A percentile compares a stretch with the other conserved stretches of the same genome.
phyloP scores from a whole-genome alignment of 2,329 filamentous ascomycete genomes.

The Penicillium sp. region DNA sequence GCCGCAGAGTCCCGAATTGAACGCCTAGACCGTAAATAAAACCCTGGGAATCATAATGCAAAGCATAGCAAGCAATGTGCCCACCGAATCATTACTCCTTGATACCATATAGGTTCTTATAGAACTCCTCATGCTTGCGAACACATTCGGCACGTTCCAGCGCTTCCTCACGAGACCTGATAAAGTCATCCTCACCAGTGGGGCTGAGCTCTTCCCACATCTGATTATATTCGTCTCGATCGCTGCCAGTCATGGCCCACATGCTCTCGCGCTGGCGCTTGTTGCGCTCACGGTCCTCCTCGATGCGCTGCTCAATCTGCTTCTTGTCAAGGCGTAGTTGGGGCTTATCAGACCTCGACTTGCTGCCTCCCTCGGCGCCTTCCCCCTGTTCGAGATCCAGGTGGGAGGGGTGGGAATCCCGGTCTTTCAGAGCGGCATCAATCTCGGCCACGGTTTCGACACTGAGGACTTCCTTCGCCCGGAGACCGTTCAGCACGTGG shows the following conservation, averaged over 20 bases:
- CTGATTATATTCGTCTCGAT: conserved; percentile 70
- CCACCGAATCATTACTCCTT: neutral
- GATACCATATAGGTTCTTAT: neutral
- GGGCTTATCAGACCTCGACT: conserved; percentile 29
- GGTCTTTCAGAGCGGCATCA: conserved; percentile 75
- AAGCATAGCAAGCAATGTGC: neutral
- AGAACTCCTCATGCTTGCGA: conserved; percentile 22
- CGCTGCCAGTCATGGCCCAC: conserved; percentile 74
- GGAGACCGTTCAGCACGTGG: conserved; percentile 70
- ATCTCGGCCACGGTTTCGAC: conserved; percentile 73
- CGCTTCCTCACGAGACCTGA: conserved; percentile 71
- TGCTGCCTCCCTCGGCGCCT: conserved; percentile 23
- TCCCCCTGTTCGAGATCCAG: conserved; percentile 45
- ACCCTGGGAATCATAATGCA: neutral
- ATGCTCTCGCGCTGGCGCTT: conserved; percentile 89
- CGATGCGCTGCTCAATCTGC: conserved; percentile 92
- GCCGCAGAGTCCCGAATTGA: neutral
- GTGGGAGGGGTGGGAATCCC: conserved; percentile 64
- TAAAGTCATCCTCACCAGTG: conserved; percentile 80
- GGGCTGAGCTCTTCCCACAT: conserved; percentile 87
- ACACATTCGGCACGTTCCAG: conserved; percentile 51
- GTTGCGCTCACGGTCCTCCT: conserved; percentile 92
- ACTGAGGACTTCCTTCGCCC: conserved; percentile 69
- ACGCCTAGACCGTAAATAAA: neutral
- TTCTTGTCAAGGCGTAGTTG: conserved; percentile 67